Conservation (phyloP, 805 yeast genomes). For the Barnettozyma botsteinii region DNA sequence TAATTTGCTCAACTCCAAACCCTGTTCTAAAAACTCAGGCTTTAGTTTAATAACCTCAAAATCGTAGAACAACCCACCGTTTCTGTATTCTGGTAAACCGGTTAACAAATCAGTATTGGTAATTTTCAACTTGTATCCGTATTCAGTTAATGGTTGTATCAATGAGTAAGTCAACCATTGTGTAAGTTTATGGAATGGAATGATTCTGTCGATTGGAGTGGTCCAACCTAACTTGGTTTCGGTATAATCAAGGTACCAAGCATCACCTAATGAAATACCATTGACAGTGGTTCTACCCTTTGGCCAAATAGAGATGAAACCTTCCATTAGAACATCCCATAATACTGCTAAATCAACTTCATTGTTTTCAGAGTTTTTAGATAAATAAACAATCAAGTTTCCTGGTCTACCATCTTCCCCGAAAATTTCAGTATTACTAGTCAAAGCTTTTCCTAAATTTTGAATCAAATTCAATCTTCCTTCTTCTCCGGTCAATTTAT, state of each 20-base stretch:
- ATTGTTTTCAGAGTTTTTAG: slow-evolving; percentile 15
- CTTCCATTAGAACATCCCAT: slow-evolving; percentile 54
- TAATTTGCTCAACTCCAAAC: slow-evolving; percentile 29
- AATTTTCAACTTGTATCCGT: slow-evolving; percentile 49
- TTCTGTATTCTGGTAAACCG: slow-evolving; percentile 80
- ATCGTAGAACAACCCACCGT: slow-evolving; percentile 60
- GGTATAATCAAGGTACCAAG: slow-evolving; percentile 45
- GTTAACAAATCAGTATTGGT: slow-evolving; percentile 78
- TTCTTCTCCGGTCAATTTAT: slow-evolving; percentile 48
- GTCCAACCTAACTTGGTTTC: slow-evolving; percentile 15
- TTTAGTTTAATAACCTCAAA: slow-evolving; percentile 45
- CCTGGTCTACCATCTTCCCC: slow-evolving; percentile 48
- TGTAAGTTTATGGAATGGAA: slow-evolving; percentile 60
- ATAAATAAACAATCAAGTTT: slow-evolving; percentile 44
- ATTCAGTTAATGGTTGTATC: slow-evolving; percentile 43
- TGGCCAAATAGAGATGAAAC: slow-evolving; percentile 58
- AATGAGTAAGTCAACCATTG: slow-evolving; percentile 65
- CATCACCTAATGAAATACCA: slow-evolving; percentile 54
- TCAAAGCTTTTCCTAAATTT: slow-evolving; percentile 43
- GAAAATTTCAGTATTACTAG: slow-evolving; percentile 36
- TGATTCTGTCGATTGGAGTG: slow-evolving; percentile 34
- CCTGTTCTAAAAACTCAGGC: slow-evolving; percentile 32
- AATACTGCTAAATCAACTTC: slow-evolving; percentile 39
- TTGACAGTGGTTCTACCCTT: slow-evolving; percentile 45
- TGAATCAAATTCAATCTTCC: slow-evolving; percentile 46